Percentiles rank a stretch among this genome's conserved stretches.
Conservation (phyloP, 2,329 filamentous ascomycete genomes). For the Ophiostoma montium region DNA sequence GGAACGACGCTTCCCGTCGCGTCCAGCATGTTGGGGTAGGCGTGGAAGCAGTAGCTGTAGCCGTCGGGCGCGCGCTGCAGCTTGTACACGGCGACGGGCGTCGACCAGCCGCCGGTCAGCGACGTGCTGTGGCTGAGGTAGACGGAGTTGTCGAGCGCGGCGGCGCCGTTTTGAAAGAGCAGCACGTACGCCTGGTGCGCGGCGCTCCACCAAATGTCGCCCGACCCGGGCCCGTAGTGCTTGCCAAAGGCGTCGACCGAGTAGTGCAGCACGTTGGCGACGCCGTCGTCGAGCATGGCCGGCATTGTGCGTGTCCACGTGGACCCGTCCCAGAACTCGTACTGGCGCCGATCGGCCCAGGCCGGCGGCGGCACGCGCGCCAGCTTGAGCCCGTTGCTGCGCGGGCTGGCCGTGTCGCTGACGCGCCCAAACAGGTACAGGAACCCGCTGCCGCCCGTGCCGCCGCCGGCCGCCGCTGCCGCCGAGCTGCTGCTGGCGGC, state of each 20-base stretch:
- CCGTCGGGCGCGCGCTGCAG: slow-evolving; percentile 9
- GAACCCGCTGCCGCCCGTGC: slow-evolving; percentile 3
- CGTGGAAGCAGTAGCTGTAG: slow-evolving; percentile 12
- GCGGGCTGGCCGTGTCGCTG: slow-evolving; percentile 4
- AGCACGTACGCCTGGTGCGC: slow-evolving; percentile 10
- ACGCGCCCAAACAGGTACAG: slow-evolving; percentile 14
- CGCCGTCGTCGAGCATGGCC: slow-evolving; percentile 6
- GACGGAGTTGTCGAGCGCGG: slow-evolving; percentile 10
- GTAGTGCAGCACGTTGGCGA: slow-evolving; percentile 10
- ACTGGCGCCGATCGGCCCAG: slow-evolving; percentile 6
- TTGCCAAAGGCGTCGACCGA: slow-evolving; percentile 12
- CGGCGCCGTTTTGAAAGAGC: slow-evolving; percentile 12
- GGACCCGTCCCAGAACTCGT: slow-evolving; percentile 12
- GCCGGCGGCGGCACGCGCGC: slow-evolving; percentile 9
- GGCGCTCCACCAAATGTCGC: slow-evolving; percentile 13
- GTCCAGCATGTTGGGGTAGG: slow-evolving; percentile 12
- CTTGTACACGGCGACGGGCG: slow-evolving; percentile 6
- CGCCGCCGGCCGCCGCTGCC: background rate
- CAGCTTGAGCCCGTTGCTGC: slow-evolving; percentile 14
- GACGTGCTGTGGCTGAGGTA: slow-evolving; percentile 9
- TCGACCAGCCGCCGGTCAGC: slow-evolving; percentile 12
- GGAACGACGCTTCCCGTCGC: slow-evolving; percentile 8
- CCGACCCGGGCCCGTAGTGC: slow-evolving; percentile 11
- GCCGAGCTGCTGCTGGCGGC: background rate
- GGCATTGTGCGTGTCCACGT: slow-evolving; percentile 8